Base-by-base conservation (phyloP, 2,329 filamentous ascomycete genomes). In the Ceratocystis destructans region DNA sequence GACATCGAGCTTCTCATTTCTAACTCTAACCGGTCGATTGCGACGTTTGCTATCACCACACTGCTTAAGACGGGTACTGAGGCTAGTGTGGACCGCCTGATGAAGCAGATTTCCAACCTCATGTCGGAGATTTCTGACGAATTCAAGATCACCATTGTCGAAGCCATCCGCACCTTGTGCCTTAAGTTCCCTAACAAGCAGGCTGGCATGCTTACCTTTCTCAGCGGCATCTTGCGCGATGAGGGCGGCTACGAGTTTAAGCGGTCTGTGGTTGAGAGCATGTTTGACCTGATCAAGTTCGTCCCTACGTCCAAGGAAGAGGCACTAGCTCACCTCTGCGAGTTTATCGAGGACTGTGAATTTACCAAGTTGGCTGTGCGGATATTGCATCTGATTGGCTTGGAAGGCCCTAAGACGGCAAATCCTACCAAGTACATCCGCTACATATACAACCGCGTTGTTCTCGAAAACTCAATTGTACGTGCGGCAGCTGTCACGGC, bases 101-200 rank as follows among this genome's bases (percentile, higher is more conserved):
- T 99, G 91, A 96, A 96, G 82, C 92, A 97, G 76, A 97, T 99
- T 69, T 91, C 90, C 28, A 88, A 89, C 48, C 96, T 99, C 79
- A 97, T 99, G 94, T 90, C 92, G 3, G 94, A 97, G 77, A 97
- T 97, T 71, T 96, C 93, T 5, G 94, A 99, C 74, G 94, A 99
- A 76, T 99, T 99, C 82, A 99, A 97, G 82, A 96, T 99, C 71
- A 99, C 94, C n/a, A 96, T 99, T 72, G 93, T 99, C 55, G 94
- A 99, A 76, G 94, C 94, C 53, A 96, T 99, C 73, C 88, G 94
- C 69, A 97, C 94, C 2, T 79, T 99, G 50, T 97, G 93, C 75
- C 81, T 99, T 71, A 99, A 99, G 78, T 99, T 99, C 79, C 94
- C 94, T 44, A 92, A 85, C 79, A 99, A 99, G 79, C 94, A 99